phyloP scores from a whole-genome alignment of 306 rosid genomes.

The Malus sieversii region DNA sequence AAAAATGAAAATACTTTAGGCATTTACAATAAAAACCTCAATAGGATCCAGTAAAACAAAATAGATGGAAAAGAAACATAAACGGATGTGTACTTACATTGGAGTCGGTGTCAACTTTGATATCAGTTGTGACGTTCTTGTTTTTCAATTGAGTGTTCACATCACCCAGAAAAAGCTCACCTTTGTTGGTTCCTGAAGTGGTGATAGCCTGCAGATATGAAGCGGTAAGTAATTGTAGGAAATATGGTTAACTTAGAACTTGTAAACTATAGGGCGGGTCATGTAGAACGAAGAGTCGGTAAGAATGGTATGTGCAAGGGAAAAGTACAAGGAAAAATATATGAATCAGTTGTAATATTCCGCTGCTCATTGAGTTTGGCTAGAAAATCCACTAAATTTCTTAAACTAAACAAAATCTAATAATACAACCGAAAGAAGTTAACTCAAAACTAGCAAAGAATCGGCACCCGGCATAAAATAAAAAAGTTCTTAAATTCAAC shows the following conservation, averaged over 20 bases:
- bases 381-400: not conserved
- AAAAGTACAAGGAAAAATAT: not conserved
- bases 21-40: not conserved
- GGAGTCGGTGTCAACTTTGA: constrained; percentile 77
- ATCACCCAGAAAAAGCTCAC: constrained; percentile 67
- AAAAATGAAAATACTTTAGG: not conserved
- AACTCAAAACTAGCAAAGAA: not conserved
- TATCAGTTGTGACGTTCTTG: constrained; percentile 67
- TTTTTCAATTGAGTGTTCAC: constrained; percentile 75
- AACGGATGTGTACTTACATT: constrained; percentile 39
- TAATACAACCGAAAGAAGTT: not conserved
- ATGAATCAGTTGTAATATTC: not conserved
- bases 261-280: not conserved
- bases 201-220: constrained; percentile 59
- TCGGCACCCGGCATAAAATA: not conserved
- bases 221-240: not conserved
- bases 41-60: not conserved
- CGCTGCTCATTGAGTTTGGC: not conserved
- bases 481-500: not conserved
- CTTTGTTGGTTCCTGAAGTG: constrained; percentile 67
- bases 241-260: not conserved
- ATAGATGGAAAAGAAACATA: not conserved
- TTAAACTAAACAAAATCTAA: not conserved
- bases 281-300: too few species aligned
- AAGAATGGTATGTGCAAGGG: not conserved